Conservation (phyloP, 2,329 filamentous ascomycete species). For the Zarea fungicola region DNA sequence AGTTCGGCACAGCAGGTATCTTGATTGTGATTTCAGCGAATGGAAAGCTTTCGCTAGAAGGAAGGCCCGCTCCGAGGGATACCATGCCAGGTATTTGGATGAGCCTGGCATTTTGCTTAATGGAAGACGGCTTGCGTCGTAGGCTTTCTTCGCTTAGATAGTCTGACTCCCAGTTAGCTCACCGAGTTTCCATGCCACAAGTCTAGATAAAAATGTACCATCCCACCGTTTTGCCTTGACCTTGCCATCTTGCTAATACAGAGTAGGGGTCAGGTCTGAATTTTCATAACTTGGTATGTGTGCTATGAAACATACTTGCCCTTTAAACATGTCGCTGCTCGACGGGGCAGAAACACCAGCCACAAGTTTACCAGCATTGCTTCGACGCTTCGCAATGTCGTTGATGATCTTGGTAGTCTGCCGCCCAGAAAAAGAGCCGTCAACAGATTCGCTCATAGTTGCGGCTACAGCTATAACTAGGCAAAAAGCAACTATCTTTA, state of each 20-base stretch:
- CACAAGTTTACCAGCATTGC: slow-evolving; percentile 63
- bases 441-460: background rate
- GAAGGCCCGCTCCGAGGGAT: slow-evolving; percentile 85
- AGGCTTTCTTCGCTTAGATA: slow-evolving; percentile 59
- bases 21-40: slow-evolving; percentile 72
- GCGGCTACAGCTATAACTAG: no score
- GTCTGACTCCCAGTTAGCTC: slow-evolving; percentile 31
- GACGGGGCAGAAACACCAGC: slow-evolving; percentile 72
- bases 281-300: background rate
- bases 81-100: slow-evolving; percentile 80
- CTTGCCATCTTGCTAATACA: slow-evolving; percentile 51
- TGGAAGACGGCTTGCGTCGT: slow-evolving; percentile 57
- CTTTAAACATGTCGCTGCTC: slow-evolving; percentile 80
- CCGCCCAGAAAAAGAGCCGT: background rate
- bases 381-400: slow-evolving; percentile 62
- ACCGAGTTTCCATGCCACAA: no score
- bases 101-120: slow-evolving; percentile 77
- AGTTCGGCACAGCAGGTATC: slow-evolving; percentile 63
- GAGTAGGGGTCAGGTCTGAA: no score
- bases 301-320: slow-evolving; percentile 47
- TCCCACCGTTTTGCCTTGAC: slow-evolving; percentile 80
- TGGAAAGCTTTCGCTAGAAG: slow-evolving; percentile 85
- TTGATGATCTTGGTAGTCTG: slow-evolving; percentile 35
- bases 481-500: no score
- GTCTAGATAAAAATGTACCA: no score